Percentiles rank a stretch among this genome's conserved stretches.
Conservation (phyloP, 2,329 filamentous ascomycete species). For the Metarhizium guizhouense region DNA sequence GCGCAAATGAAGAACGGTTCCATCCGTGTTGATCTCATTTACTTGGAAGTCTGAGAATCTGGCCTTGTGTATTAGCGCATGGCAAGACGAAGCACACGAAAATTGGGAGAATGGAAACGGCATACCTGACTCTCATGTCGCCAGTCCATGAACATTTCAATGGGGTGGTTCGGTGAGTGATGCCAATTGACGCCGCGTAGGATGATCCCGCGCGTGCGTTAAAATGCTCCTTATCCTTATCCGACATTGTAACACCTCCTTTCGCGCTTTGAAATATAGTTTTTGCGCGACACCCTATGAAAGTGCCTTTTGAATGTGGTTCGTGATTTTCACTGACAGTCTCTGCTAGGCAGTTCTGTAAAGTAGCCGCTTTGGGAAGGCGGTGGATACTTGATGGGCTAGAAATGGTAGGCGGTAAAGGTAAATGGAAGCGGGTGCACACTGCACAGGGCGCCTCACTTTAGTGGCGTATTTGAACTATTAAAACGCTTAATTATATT, state of each 20-base stretch:
- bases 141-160: slow-evolving; percentile 28
- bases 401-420: neutral
- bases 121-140: slow-evolving; percentile 29
- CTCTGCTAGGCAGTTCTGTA: neutral
- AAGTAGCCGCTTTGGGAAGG: neutral
- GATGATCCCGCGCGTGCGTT: slow-evolving; percentile 21
- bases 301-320: neutral
- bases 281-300: too few relatives aligned
- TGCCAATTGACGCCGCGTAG: slow-evolving; percentile 27
- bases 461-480: too few relatives aligned
- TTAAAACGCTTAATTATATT: too few relatives aligned
- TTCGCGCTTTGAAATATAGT: neutral
- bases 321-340: neutral
- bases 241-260: slow-evolving; percentile 17
- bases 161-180: slow-evolving; percentile 30
- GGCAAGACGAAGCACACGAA: neutral
- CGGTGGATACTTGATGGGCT: neutral
- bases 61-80: neutral
- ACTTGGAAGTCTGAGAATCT: slow-evolving; percentile 90
- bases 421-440: too few relatives aligned
- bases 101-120: neutral
- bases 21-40: slow-evolving; percentile 74
- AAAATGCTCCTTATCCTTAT: slow-evolving; percentile 19
- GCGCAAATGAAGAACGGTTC: slow-evolving; percentile 64
- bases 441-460: too few relatives aligned